Evolutionary conservation across 495 filamentous ascomycete genomes (phyloP).

Genomic region (Hypoxylon lenormandii): DNA sequence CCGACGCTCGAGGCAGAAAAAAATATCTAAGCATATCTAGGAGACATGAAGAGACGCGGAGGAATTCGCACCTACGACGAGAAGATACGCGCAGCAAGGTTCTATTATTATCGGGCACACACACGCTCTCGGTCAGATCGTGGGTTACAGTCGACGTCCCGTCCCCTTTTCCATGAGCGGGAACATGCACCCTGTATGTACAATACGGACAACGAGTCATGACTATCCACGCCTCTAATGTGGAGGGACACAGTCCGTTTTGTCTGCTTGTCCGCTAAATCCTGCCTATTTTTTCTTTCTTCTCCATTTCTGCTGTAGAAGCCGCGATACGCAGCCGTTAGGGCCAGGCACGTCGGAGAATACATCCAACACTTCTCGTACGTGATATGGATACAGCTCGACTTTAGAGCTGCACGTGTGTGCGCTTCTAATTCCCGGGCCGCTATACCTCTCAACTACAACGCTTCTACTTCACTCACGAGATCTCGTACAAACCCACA

Average conservation of each 20-base stretch:
- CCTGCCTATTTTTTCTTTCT: constrained; percentile 26
- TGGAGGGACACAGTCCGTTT: no score
- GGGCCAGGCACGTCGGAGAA: constrained; percentile 35
- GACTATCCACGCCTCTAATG: background rate
- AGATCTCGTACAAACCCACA: no score
- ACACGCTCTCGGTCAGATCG: no score
- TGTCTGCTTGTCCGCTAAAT: constrained; percentile 37
- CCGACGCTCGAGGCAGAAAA: background rate
- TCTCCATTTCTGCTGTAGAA: background rate
- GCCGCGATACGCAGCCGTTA: constrained; percentile 31
- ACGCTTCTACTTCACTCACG: no score
- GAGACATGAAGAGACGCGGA: background rate
- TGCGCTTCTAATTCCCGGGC: no score
- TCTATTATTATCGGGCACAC: no score
- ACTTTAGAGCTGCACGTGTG: no score
- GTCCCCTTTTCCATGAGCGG: background rate
- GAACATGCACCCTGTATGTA: background rate
- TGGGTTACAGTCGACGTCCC: no score
- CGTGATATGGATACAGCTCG: background rate
- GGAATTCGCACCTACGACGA: no score
- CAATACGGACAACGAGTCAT: constrained; percentile 2
- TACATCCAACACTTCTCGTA: constrained; percentile 15
- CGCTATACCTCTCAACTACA: no score
- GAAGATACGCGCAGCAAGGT: no score
- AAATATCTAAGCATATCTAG: background rate